Evolutionary conservation across 805 yeast species (phyloP), one percentile per base, ranked within the genome.

Genomic region (Babjeviella inositovora): DNA sequence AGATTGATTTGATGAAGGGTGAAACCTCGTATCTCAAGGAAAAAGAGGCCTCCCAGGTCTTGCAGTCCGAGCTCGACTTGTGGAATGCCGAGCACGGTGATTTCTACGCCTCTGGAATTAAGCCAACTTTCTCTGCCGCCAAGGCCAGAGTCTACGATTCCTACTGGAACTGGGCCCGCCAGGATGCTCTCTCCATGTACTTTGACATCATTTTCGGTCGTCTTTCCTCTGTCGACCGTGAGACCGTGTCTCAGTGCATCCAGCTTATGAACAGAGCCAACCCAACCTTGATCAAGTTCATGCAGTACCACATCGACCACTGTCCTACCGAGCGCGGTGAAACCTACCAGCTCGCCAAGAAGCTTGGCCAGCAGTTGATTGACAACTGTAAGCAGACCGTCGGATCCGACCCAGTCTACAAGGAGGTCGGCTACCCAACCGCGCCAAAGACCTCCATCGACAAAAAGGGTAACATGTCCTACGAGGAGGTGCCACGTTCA

Each of bases 161-260:
- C 12, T 84, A 85, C 54, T 90, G 98, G 98, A 92, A 92, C 54
- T 90, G 98, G 98, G 96, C 97, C 22, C 80, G 96, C 53, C 98
- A 90, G 61, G 94, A 90, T 48, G 79, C 90, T 30, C 59, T 90
- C 38, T 70, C 84, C 23, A 75, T 90, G 81, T 90, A 80, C 57
- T 90, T 69, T 47, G 96, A 90, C 53, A 84, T 90, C 41, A 84
- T 90, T 38, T 92, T 90, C 50, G 98, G 98, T 49, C 75, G 80
- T 33, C 66, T 77, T 32, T 70, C 84, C 31, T 74, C 81, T 29
- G 77, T 90, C 35, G 97, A 90, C 51, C 72, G 98, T 50, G 95
- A 90, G 57, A 84, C 92, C 32, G 93, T 90, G 31, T 70, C 87
- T 34, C 94, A 84, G 47, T 93, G 98, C 52, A 85, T 90, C 42